Base-by-base conservation (phyloP, 2,329 filamentous ascomycete species). In the Cercospora sojina region DNA sequence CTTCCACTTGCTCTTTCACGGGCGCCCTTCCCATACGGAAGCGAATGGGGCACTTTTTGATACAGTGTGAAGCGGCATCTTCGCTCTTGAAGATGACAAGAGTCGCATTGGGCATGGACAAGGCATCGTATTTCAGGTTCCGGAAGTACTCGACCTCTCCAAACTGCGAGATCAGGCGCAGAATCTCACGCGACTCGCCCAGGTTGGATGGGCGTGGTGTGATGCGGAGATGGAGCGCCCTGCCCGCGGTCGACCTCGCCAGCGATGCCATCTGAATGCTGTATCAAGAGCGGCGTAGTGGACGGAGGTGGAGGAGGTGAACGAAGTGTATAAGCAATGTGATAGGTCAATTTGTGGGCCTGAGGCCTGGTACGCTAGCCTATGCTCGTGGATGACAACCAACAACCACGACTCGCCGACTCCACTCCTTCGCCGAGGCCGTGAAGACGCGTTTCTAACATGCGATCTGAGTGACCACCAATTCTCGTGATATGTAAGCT, bases 71-170 rank as follows among this genome's bases (percentile, higher is more conserved):
- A 0, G 82, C 82, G 23, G 79, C 75, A 12, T 76, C 72, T 32
- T 78, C 73, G 41, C 80, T 75, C 62, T 78, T 77, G 74, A 80
- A 85, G 63, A 85, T 82, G 69, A 80, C 82, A 5, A 84, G 70
- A 8, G 79, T 78, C 8, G 79, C 73, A 65, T 83, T 82, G 53
- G 79, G 79, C 6, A 74, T 77, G 1, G 73, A 60, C 47, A 80
- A 72, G 59, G 78, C 76, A 64, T 84, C 82, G 71, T 83, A 82
- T 77, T 83, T 78, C 49, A 84, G 77, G 69, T 78, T 79, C 69
- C 80, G 80, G 76, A 79, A 85, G 69, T 80, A 79, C 68, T 79
- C 79, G 53, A 85, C 76, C 59, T 83, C 81, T 43, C 83, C 83
- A 68, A 83, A 85, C 61, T 79, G 77, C 67, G 82, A 80, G 62